Evolutionary conservation across 352 stramenopile species (phyloP).

Genomic region (Pythium angustatum): DNA sequence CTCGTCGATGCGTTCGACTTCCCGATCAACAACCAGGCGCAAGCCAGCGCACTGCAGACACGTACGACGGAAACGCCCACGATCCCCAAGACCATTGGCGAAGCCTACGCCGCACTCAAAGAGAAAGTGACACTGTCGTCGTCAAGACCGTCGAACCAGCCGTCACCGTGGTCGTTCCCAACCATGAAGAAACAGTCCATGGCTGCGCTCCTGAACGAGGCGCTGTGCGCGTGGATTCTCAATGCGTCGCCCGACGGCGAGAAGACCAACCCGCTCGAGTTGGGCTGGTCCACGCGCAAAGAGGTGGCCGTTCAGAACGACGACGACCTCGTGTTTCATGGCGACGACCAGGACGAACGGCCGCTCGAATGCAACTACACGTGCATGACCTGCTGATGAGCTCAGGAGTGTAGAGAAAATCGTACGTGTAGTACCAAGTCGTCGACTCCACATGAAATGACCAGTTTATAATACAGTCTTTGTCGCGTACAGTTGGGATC

Average conservation of each 20-base stretch:
- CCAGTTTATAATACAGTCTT: too few species aligned
- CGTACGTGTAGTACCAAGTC: too few species aligned
- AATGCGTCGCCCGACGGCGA: constrained; percentile 24
- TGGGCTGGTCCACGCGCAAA: constrained; percentile 26
- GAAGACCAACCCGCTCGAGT: constrained; percentile 30
- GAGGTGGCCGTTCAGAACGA: not conserved
- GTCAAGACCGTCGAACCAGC: constrained; percentile 1
- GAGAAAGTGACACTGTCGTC: not conserved
- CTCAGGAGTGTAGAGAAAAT: too few species aligned
- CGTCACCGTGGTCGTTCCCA: constrained; percentile 4
- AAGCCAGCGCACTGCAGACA: not conserved
- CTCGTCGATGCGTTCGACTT: constrained; percentile 45
- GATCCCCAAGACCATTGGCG: constrained; percentile 3
- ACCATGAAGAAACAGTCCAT: constrained; percentile 18
- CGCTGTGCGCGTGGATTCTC: constrained; percentile 31
- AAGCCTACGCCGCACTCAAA: constrained; percentile 8
- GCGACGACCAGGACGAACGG: constrained; percentile 24
- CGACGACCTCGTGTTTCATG: constrained; percentile 18
- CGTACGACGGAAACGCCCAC: constrained; percentile 6
- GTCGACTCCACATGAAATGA: too few species aligned
- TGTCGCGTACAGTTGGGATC: too few species aligned
- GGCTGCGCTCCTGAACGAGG: constrained; percentile 26
- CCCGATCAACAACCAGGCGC: constrained; percentile 26
- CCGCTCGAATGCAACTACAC: constrained; percentile 27
- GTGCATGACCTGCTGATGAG: constrained; percentile 30